phyloP scores from a whole-genome alignment of 441 rosid species.

The Lepidium campestre region DNA sequence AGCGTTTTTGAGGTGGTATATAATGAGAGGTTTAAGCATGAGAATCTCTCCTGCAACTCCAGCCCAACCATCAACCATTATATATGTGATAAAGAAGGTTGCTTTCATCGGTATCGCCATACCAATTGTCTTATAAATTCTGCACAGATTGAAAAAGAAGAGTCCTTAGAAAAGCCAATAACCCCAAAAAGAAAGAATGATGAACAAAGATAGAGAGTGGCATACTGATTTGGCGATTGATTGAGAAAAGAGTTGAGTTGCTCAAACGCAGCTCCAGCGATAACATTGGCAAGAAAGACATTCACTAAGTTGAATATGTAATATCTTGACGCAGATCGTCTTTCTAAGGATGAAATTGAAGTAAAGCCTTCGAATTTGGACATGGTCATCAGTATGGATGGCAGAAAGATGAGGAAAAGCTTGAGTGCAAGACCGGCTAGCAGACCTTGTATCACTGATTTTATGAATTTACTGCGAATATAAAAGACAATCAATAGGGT shows the following conservation, averaged over 20 bases:
- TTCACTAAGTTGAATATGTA: slow-evolving; percentile 79
- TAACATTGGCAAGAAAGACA: slow-evolving; percentile 68
- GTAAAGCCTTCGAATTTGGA: slow-evolving; percentile 88
- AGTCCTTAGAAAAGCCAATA: neutral
- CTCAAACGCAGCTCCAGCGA: slow-evolving; percentile 76
- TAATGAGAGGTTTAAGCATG: slow-evolving; percentile 70
- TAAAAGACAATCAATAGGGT: neutral
- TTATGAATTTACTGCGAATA: slow-evolving; percentile 49
- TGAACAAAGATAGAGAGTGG: neutral
- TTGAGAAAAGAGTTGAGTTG: slow-evolving; percentile 66
- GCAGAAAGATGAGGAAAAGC: slow-evolving; percentile 94
- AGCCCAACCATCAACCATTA: slow-evolving; percentile 99
- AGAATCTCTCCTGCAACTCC: slow-evolving; percentile 90
- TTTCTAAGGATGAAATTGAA: slow-evolving; percentile 67
- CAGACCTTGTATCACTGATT: slow-evolving; percentile 74
- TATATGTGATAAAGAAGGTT: slow-evolving; percentile 88
- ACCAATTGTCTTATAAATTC: slow-evolving; percentile 79
- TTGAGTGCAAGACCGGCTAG: slow-evolving; percentile 83
- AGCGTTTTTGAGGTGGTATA: slow-evolving; percentile 82
- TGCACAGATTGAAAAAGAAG: slow-evolving; percentile 21
- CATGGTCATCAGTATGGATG: slow-evolving; percentile 88
- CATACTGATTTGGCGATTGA: slow-evolving; percentile 69
- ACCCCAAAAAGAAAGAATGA: neutral
- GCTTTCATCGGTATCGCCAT: slow-evolving; percentile 87
- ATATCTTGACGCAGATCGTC: slow-evolving; percentile 86